Conservation (phyloP, 805 yeast genomes). For the Metschnikowia borealis region DNA sequence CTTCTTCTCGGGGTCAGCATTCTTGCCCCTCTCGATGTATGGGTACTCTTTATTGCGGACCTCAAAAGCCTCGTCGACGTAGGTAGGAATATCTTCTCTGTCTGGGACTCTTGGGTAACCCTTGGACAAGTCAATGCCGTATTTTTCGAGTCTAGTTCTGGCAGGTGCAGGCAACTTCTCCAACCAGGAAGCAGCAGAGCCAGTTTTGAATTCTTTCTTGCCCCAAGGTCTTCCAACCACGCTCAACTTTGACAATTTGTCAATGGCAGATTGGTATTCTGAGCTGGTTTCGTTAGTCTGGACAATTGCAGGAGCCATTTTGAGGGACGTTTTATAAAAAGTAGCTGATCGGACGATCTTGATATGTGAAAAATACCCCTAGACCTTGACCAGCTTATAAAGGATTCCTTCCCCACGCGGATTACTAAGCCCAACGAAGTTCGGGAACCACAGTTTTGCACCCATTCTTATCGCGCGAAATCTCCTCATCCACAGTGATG, state of each 20-base stretch:
- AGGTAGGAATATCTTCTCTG: conserved; percentile 21
- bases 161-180: conserved; percentile 22
- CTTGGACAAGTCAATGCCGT: conserved; percentile 24
- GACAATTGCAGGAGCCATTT: conserved; percentile 6
- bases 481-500: conserved; percentile 6
- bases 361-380: not conserved
- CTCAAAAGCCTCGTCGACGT: conserved; percentile 23
- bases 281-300: conserved; percentile 4
- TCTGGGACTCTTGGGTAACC: conserved; percentile 27
- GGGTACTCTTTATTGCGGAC: conserved; percentile 23
- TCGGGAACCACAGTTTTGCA: conserved; percentile 12
- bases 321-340: not conserved
- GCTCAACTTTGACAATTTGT: conserved; percentile 11
- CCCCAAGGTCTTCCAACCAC: conserved; percentile 11
- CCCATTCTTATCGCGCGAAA: conserved; percentile 8
- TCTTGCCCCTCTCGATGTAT: conserved; percentile 24
- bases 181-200: conserved; percentile 15
- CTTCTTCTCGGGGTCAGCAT: conserved; percentile 29
- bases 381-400: not conserved
- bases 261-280: conserved; percentile 8
- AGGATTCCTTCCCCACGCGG: not conserved
- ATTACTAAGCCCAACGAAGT: not conserved
- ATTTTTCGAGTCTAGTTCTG: conserved; percentile 21
- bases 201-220: conserved; percentile 12
- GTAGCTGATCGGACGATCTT: not conserved